Percentiles rank a stretch among this genome's conserved stretches.
These are phyloP conservation scores for Chrysosporium keratinophilum DNA, from an alignment of 2,329 filamentous ascomycete genomes.

Conservation along the genomic window DNA sequence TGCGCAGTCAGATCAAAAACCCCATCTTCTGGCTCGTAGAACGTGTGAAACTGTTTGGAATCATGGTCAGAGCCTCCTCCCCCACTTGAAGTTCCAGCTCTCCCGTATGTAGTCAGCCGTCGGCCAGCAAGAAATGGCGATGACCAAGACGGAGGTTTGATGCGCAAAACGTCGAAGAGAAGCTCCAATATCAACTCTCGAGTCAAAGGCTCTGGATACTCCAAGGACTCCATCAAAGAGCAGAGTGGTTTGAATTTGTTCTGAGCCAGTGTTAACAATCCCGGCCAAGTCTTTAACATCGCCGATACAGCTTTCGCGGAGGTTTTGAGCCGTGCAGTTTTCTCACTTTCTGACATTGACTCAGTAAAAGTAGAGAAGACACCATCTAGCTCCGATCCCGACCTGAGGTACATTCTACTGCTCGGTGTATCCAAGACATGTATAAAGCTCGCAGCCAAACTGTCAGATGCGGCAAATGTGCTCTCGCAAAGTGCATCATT, in stretches of 20 bases:
- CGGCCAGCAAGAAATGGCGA: conserved; percentile 89
- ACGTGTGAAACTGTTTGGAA: conserved; percentile 40
- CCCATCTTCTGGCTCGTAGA: conserved; percentile 58
- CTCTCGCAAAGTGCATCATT: conserved; percentile 88
- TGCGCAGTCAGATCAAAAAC: conserved; percentile 71
- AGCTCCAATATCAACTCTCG: conserved; percentile 78
- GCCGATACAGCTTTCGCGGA: conserved; percentile 89
- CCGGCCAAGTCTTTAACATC: conserved; percentile 86
- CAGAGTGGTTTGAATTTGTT: conserved; percentile 75
- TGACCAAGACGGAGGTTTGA: conserved; percentile 90
- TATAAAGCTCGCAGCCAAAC: conserved; percentile 74
- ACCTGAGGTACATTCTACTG: conserved; percentile 68
- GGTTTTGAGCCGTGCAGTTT: conserved; percentile 62
- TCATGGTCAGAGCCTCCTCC: conserved; percentile 40
- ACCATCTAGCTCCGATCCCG: conserved; percentile 79
- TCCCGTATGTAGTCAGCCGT: conserved; percentile 88
- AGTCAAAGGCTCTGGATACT: conserved; percentile 47
- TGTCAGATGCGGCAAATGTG: conserved; percentile 84
- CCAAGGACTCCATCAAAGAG: conserved; percentile 62
- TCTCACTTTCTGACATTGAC: conserved; percentile 47
- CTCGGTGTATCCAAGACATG: conserved; percentile 79
- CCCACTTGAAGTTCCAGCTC: conserved; percentile 68
- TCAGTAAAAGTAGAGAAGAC: conserved; percentile 91
- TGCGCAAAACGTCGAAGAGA: conserved; percentile 70
- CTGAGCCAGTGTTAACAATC: conserved; percentile 77